Percentiles rank a stretch among this genome's conserved stretches.
phyloP scores from a whole-genome alignment of 2,329 filamentous ascomycete genomes.

The Aspergillus proliferans region DNA sequence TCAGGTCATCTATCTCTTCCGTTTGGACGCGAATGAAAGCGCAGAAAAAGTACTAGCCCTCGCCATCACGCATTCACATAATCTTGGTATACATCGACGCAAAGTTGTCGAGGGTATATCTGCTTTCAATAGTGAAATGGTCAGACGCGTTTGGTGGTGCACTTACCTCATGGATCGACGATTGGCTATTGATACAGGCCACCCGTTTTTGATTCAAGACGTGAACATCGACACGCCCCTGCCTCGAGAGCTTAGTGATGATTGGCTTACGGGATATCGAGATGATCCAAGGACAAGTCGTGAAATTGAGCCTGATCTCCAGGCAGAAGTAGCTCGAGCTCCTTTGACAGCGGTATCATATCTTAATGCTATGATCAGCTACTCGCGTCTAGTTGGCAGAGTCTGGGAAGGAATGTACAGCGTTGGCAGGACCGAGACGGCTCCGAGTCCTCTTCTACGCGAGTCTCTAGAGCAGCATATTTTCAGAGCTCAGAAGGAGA shows the following conservation, averaged over 20 bases:
- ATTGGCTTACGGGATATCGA: constrained; percentile 7
- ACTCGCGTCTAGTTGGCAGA: constrained; percentile 15
- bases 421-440: constrained; percentile 7
- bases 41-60: constrained; percentile 12
- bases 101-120: constrained; percentile 10
- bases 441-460: constrained; percentile 8
- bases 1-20: constrained; percentile 17
- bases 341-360: constrained; percentile 9
- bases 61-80: constrained; percentile 15
- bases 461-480: constrained; percentile 14
- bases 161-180: constrained; percentile 19
- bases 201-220: constrained; percentile 21
- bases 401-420: constrained; percentile 19
- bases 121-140: constrained; percentile 16
- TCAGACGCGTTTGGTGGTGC: constrained; percentile 25
- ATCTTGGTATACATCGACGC: constrained; percentile 17
- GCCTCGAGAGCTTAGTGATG: constrained; percentile 13
- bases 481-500: constrained; percentile 10
- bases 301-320: not conserved
- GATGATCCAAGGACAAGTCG: not conserved
- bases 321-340: not conserved
- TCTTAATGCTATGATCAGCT: constrained; percentile 14
- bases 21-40: constrained; percentile 10
- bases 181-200: constrained; percentile 19
- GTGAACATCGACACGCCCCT: constrained; percentile 15